Percentiles rank a stretch among this genome's conserved stretches.
Evolutionary conservation across 225 moss, liverwort and hornwort species (phyloP).

Genomic region (Marchantia paleacea): DNA sequence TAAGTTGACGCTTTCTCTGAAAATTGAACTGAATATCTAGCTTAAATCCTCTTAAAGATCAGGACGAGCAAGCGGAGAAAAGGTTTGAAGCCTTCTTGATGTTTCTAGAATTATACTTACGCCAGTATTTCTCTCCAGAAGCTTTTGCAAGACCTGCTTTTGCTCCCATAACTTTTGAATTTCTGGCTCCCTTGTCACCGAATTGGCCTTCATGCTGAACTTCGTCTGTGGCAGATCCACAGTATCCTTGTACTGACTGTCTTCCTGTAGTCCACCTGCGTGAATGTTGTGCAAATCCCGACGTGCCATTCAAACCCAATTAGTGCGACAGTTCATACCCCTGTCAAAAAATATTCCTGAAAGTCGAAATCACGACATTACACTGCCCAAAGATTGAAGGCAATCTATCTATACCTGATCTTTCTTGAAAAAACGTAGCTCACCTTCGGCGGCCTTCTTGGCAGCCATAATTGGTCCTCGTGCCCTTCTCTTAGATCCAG

Average conservation of each 20-base stretch:
- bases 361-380: background rate
- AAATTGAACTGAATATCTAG: background rate
- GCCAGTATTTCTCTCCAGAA: slow-evolving; percentile 72
- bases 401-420: background rate
- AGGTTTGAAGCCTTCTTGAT: background rate
- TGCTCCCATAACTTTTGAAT: slow-evolving; percentile 95
- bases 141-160: slow-evolving; percentile 72
- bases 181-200: slow-evolving; percentile 89
- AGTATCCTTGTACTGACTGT: slow-evolving; percentile 82
- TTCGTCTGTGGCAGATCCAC: slow-evolving; percentile 84
- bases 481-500: slow-evolving; percentile 68
- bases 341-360: background rate
- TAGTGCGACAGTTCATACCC: background rate
- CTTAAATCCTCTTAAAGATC: background rate
- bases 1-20: background rate
- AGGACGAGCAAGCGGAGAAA: background rate
- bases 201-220: slow-evolving; percentile 95
- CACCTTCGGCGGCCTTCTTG: slow-evolving; percentile 71
- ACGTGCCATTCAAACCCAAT: background rate
- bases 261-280: slow-evolving; percentile 51
- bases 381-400: background rate
- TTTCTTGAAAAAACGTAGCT: background rate
- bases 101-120: slow-evolving; percentile 33
- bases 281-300: background rate
- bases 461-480: slow-evolving; percentile 84